Percentiles rank a stretch among this genome's conserved stretches.
phyloP scores from a whole-genome alignment of 2,329 filamentous ascomycete genomes.

The Diplodia scrobiculata region DNA sequence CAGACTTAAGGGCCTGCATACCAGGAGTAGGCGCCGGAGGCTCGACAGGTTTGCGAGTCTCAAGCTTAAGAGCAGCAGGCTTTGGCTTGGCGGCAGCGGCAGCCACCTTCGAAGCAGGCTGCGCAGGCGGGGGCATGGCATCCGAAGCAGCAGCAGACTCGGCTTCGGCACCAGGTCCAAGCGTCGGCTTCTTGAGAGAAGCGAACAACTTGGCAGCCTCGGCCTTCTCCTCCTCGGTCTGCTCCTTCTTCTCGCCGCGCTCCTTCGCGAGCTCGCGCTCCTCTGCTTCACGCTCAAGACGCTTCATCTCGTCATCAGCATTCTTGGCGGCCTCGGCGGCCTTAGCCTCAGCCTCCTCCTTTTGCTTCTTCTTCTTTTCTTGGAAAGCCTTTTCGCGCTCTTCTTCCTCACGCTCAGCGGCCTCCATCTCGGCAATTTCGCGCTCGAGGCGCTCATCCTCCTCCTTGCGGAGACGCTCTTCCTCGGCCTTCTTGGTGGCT shows the following conservation, averaged over 20 bases:
- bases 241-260: slow-evolving; percentile 37
- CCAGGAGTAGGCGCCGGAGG: slow-evolving; percentile 90
- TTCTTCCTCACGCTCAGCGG: slow-evolving; percentile 51
- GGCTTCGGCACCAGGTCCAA: slow-evolving; percentile 50
- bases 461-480: slow-evolving; percentile 44
- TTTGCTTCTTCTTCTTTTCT: slow-evolving; percentile 69
- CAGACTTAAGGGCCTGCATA: slow-evolving; percentile 88
- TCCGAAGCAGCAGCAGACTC: slow-evolving; percentile 48
- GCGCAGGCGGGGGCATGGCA: slow-evolving; percentile 53
- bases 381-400: slow-evolving; percentile 72
- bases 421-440: slow-evolving; percentile 67
- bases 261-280: slow-evolving; percentile 50
- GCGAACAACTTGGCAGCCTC: slow-evolving; percentile 50
- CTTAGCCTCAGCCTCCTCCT: slow-evolving; percentile 56
- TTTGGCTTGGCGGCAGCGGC: slow-evolving; percentile 70
- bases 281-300: slow-evolving; percentile 54
- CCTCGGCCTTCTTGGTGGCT: slow-evolving; percentile 32
- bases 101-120: slow-evolving; percentile 50
- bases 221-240: slow-evolving; percentile 48
- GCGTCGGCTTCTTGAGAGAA: slow-evolving; percentile 52
- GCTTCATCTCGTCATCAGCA: slow-evolving; percentile 57
- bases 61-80: slow-evolving; percentile 84
- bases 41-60: slow-evolving; percentile 83
- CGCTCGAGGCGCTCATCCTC: slow-evolving; percentile 53
- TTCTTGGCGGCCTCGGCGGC: slow-evolving; percentile 42